phyloP scores from a whole-genome alignment of 345 rosid species.

The Rhizophora mangle region DNA sequence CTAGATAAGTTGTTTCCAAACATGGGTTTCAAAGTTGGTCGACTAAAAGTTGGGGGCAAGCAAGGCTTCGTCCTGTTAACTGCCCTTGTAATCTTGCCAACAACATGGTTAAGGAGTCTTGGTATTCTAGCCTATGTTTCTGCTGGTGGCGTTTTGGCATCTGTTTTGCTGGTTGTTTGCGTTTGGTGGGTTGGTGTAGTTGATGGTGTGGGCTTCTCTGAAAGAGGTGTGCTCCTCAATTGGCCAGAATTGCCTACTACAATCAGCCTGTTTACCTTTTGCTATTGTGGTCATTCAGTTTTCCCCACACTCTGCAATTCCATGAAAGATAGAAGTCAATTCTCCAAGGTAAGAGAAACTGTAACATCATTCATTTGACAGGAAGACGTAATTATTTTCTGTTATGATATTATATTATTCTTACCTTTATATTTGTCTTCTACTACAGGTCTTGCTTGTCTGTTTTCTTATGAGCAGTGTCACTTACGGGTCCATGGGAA shows the following conservation, averaged over 20 bases:
- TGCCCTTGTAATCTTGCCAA: conserved; percentile 51
- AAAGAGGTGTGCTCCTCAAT: conserved; percentile 35
- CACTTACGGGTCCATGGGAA: conserved; percentile 54
- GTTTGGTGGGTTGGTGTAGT: conserved; percentile 54
- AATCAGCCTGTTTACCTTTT: conserved; percentile 49
- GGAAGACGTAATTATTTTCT: not conserved
- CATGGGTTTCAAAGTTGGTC: conserved; percentile 27
- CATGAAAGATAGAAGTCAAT: conserved; percentile 62
- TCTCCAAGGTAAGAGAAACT: conserved; percentile 44
- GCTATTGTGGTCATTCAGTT: conserved; percentile 64
- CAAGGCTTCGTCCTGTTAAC: conserved; percentile 51
- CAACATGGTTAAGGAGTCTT: conserved; percentile 67
- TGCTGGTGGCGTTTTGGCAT: conserved; percentile 60
- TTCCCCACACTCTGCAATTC: conserved; percentile 65
- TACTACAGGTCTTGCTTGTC: conserved; percentile 47
- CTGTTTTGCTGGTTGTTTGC: conserved; percentile 41
- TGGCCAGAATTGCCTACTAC: conserved; percentile 54
- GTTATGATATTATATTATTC: not conserved
- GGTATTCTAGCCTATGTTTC: conserved; percentile 60
- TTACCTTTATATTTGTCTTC: not conserved
- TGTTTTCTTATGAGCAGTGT: conserved; percentile 51
- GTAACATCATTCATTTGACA: no score
- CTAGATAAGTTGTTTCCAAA: conserved; percentile 55
- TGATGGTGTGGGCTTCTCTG: conserved; percentile 56
- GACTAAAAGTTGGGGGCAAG: conserved; percentile 43